Evolutionary conservation across 2,329 filamentous ascomycete species (phyloP), one percentile per base, ranked within the genome.

Genomic region (Phaeophleospora eucalypticola): DNA sequence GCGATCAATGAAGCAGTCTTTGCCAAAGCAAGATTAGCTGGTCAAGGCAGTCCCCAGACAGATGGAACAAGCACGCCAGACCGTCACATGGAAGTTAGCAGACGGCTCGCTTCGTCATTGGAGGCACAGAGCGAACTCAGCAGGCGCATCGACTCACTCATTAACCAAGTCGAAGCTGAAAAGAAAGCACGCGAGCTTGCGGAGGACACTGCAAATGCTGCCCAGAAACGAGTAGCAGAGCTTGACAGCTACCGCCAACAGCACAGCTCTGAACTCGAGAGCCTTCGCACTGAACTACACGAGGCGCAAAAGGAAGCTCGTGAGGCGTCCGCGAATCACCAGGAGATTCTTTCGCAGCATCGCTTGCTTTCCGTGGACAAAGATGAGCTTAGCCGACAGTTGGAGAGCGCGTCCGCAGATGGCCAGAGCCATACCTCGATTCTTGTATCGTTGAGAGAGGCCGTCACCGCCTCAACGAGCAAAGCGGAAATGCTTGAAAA

Each of bases 1-100:
- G 93, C 93, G n/a, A 84, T 98, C 44, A 87, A 85, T 59, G 94
- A 98, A 70, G 93, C 93, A 1, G 86, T 93, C 0, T 97, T 97
- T 68, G 88, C 90, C 27, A 95, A 94, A 64, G 89, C 94, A 2
- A 96, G 89, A 64, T 74, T 96, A 42, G 90, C 90, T 21, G 90
- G 89, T 6, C 85, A 89, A 53, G 83, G 79, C 32, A 37, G 56
- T 55, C 42, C 61, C 77, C 76, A 60, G 78, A 81, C 34, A 71
- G 84, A 46, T 75, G 82, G 61, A 66, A 57, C 50, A 15, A 43
- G 46, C 34, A 75, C 84, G 41, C 75, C 81, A 32, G 84, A 87
- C 41, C 82, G 87, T 20, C 77, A 81, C 4, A 79, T 79, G 8
- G 90, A 95, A 49, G 80, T 95, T 53, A 86, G 82, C 62, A 82